phyloP scores from a whole-genome alignment of 1,284 basidiomycete species.

The Cutaneotrichosporon curvatum region DNA sequence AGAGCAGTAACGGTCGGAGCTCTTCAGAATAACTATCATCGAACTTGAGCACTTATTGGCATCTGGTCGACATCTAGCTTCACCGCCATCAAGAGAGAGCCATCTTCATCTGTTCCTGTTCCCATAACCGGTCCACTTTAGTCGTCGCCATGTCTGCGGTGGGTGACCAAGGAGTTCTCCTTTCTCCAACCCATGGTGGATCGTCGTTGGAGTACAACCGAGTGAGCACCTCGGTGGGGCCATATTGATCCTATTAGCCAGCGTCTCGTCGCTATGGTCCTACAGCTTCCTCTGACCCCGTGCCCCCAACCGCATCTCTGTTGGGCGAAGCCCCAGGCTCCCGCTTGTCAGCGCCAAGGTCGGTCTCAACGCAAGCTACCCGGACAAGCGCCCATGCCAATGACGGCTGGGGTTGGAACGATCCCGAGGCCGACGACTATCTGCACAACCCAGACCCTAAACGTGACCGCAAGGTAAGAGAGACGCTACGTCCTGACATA shows the following conservation, averaged over 20 bases:
- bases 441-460: conserved; percentile 52
- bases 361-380: neutral
- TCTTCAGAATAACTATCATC: too few relatives aligned
- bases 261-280: conserved; percentile 31
- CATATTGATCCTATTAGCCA: neutral
- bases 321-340: conserved; percentile 13
- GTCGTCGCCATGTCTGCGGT: neutral
- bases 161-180: conserved; percentile 2
- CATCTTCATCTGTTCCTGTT: too few relatives aligned
- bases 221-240: neutral
- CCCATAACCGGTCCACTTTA: too few relatives aligned
- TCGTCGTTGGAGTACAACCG: conserved; percentile 7
- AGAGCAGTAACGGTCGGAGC: too few relatives aligned
- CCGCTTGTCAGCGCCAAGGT: conserved; percentile 7
- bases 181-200: neutral
- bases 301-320: conserved; percentile 22
- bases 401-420: conserved; percentile 19
- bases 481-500: conserved; percentile 2
- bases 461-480: conserved; percentile 53
- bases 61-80: too few relatives aligned
- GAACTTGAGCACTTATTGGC: too few relatives aligned
- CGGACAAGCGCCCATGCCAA: conserved; percentile 4
- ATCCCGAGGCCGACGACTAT: conserved; percentile 47
- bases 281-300: conserved; percentile 22
- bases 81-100: too few relatives aligned